Base-by-base conservation (phyloP, 805 yeast species). In the Starmerella asiatica region DNA sequence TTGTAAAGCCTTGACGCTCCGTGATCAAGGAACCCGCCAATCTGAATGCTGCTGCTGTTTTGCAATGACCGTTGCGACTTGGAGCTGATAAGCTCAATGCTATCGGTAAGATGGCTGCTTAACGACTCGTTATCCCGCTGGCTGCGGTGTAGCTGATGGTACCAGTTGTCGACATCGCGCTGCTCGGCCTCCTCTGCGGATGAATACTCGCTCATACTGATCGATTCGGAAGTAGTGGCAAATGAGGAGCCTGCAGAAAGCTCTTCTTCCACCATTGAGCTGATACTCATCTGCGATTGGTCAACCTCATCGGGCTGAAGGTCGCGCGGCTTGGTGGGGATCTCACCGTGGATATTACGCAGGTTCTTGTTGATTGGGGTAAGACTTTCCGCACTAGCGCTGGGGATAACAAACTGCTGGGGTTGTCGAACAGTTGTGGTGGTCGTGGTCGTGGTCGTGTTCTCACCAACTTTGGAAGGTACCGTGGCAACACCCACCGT, bases 131-230 rank as follows among this genome's bases (percentile, higher is more conserved):
- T 51, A n/a, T 50, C 58, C 5, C 45, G 46, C 3, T 24, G 21
- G 5, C 41, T 21, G 16, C 38, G 44, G 7, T 45, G 43, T 23
- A 55, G 38, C 24, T 47, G 47, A 28, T 51, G 45, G 40, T 45
- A 55, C 62, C 62, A 58, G 14, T 50, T 56, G 21, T 57, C 59
- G 6, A 58, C 61, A 28, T 58, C 60, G 7, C 55, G 47, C 41
- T 56, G 60, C 34, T 55, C 54, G 11, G 47, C 54, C 32, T 50
- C 57, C 21, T 54, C 54, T 7, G 26, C 26, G 9, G 48, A 52
- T 3, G 43, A 45, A 5, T 32, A 21, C 15, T 38, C 45, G 19
- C 18, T 34, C 32, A 30, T 14, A 15, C n/a, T 7, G 18, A 28
- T 15, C 8, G n/a, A 8, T 24, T 14, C 28, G n/a, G 31, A 29